These are phyloP conservation scores for Mortierella sp. DNA, from an alignment of 371 early-diverging fungal species.

Conservation along the genomic window DNA sequence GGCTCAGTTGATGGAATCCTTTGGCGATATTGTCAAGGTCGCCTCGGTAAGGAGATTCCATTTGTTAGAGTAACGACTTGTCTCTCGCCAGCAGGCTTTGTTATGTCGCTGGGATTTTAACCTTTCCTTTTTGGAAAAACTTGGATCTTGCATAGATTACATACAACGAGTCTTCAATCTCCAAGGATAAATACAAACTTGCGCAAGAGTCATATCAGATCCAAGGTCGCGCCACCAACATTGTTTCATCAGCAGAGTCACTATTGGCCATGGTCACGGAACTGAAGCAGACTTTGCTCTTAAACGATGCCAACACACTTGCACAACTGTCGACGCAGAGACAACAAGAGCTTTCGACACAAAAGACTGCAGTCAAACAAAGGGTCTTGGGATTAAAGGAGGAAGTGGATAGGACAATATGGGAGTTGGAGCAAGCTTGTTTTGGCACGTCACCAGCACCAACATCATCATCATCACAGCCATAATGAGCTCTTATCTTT, in stretches of 20 bases:
- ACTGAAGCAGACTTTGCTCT: conserved; percentile 72
- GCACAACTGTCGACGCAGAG: conserved; percentile 58
- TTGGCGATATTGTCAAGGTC: conserved; percentile 72
- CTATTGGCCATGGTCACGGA: conserved; percentile 75
- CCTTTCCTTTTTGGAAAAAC: background rate
- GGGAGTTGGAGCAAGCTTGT: conserved; percentile 48
- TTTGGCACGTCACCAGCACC: conserved; percentile 14
- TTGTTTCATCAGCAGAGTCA: conserved; percentile 77
- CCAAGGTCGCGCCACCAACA: conserved; percentile 78
- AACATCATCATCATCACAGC: background rate
- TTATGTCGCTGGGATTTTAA: no score
- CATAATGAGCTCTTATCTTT: background rate
- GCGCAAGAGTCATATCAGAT: conserved; percentile 82
- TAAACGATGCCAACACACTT: conserved; percentile 77
- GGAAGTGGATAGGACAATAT: conserved; percentile 53
- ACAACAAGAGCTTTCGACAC: conserved; percentile 34
- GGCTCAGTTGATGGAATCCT: conserved; percentile 70
- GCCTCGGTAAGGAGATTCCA: conserved; percentile 62
- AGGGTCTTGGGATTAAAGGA: conserved; percentile 51
- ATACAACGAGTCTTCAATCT: conserved; percentile 50
- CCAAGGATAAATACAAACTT: conserved; percentile 78
- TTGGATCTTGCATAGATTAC: conserved; percentile 18
- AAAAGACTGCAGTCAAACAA: conserved; percentile 56
- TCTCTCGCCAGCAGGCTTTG: no score
- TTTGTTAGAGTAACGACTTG: no score